Evolutionary conservation across 2,329 filamentous ascomycete species (phyloP).

Genomic region (Colletotrichum aenigma): DNA sequence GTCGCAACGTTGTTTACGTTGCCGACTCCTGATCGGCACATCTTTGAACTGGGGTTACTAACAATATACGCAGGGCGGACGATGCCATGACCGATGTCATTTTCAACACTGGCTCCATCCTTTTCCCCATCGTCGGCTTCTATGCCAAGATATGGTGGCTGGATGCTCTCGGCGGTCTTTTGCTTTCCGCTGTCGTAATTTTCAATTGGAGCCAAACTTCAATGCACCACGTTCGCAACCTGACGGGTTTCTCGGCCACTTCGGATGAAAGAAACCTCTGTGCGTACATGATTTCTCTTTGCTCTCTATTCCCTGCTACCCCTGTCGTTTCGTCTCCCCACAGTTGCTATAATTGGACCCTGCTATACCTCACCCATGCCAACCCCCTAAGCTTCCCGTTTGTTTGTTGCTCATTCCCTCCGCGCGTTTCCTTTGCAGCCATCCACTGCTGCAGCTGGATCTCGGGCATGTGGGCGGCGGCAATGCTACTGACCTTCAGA

Average conservation of each 20-base stretch:
- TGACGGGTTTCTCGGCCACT: conserved; percentile 78
- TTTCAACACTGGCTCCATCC: conserved; percentile 88
- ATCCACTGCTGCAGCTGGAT: not conserved
- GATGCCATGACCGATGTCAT: conserved; percentile 76
- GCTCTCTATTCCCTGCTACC: not conserved
- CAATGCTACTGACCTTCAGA: not conserved
- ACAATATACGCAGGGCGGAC: conserved; percentile 40
- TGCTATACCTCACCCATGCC: not conserved
- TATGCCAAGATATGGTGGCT: conserved; percentile 84
- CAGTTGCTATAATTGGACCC: conserved; percentile 3
- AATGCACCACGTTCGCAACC: conserved; percentile 77
- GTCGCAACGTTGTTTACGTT: not conserved
- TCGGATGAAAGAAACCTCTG: conserved; percentile 81
- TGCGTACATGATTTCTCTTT: conserved; percentile 25
- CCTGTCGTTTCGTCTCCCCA: not conserved
- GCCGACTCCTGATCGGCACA: conserved; percentile 18
- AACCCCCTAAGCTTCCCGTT: not conserved
- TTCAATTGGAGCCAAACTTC: conserved; percentile 79
- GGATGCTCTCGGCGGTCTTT: conserved; percentile 77
- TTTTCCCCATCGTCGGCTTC: conserved; percentile 83
- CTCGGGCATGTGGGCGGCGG: not conserved
- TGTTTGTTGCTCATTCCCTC: not conserved
- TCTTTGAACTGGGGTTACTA: conserved; percentile 27
- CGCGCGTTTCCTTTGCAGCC: not conserved
- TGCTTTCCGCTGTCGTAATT: conserved; percentile 81